These are phyloP conservation scores for Aspergillus kassunensis DNA, from an alignment of 495 filamentous ascomycete genomes.

Conservation along the genomic window DNA sequence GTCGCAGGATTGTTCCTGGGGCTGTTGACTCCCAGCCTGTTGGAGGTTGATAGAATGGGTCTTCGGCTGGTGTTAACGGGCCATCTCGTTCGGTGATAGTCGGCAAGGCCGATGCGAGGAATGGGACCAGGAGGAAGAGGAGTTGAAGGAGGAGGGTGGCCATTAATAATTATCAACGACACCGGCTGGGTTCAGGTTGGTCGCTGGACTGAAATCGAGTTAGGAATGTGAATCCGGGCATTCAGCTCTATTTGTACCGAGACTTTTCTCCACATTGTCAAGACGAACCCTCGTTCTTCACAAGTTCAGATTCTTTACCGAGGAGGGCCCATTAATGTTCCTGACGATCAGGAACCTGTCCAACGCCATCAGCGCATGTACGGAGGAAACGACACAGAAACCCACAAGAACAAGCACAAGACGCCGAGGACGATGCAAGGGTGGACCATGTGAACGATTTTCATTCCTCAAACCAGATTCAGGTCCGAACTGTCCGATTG, in stretches of 20 bases:
- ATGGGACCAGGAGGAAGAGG: conserved; percentile 6
- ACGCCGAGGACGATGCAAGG: not conserved
- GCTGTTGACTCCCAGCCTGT: conserved; percentile 28
- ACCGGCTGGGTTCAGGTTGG: not conserved
- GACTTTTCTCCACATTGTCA: not conserved
- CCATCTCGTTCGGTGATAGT: not conserved
- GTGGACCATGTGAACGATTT: conserved; percentile 4
- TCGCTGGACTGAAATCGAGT: not conserved
- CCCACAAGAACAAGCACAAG: not conserved
- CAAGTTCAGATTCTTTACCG: no score
- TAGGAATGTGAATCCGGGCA: not conserved
- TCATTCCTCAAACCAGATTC: no score
- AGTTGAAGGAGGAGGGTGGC: conserved; percentile 4
- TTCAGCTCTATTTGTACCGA: not conserved
- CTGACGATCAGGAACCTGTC: no score
- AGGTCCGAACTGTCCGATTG: not conserved
- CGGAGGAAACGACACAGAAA: not conserved
- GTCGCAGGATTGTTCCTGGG: conserved; percentile 44
- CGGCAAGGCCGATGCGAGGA: conserved; percentile 6
- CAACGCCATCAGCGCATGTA: not conserved
- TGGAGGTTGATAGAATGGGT: conserved; percentile 47
- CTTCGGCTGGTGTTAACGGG: conserved; percentile 18
- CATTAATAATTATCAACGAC: not conserved
- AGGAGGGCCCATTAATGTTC: no score
- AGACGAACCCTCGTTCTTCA: no score